These are phyloP conservation scores for Metschnikowia sp. DNA, from an alignment of 805 yeast species.

Conservation along the genomic window DNA sequence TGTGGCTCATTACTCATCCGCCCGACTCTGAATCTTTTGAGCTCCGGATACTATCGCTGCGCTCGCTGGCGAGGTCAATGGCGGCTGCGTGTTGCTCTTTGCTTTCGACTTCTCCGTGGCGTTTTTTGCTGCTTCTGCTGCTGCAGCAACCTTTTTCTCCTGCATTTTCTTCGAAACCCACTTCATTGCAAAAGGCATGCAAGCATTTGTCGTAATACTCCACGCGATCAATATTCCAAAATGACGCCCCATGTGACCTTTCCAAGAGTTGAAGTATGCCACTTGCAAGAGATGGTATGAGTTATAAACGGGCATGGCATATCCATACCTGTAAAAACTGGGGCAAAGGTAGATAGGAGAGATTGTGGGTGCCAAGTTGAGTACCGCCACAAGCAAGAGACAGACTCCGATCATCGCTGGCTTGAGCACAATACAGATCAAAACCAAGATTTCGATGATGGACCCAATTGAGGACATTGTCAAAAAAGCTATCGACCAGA, in stretches of 20 bases:
- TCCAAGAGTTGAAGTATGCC: conserved; percentile 31
- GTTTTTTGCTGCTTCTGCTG: conserved; percentile 2
- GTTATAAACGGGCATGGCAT: conserved; percentile 33
- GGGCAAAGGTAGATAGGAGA: conserved; percentile 33
- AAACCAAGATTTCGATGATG: conserved; percentile 26
- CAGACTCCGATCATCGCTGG: conserved; percentile 29
- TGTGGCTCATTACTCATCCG: too few relatives aligned
- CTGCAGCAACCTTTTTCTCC: conserved; percentile 7
- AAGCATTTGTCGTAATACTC: conserved; percentile 26
- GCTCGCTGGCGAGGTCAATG: neutral
- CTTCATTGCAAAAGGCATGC: conserved; percentile 27
- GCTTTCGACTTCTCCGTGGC: neutral
- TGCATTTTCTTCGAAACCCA: conserved; percentile 12
- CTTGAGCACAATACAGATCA: conserved; percentile 22
- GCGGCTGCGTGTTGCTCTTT: neutral
- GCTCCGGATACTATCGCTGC: conserved; percentile 1
- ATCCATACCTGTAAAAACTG: conserved; percentile 32
- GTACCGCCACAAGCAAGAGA: conserved; percentile 26
- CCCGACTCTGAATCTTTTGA: neutral
- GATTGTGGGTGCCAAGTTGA: conserved; percentile 30
- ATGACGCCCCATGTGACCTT: conserved; percentile 32
- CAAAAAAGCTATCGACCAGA: conserved; percentile 30
- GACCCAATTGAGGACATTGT: conserved; percentile 31
- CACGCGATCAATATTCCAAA: conserved; percentile 32
- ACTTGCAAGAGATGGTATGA: conserved; percentile 31